A percentile compares a stretch with the other conserved stretches of the same genome.
These are phyloP conservation scores for Cylindrodendrum hubeiense DNA, from an alignment of 2,329 filamentous ascomycete species.

Conservation along the genomic window DNA sequence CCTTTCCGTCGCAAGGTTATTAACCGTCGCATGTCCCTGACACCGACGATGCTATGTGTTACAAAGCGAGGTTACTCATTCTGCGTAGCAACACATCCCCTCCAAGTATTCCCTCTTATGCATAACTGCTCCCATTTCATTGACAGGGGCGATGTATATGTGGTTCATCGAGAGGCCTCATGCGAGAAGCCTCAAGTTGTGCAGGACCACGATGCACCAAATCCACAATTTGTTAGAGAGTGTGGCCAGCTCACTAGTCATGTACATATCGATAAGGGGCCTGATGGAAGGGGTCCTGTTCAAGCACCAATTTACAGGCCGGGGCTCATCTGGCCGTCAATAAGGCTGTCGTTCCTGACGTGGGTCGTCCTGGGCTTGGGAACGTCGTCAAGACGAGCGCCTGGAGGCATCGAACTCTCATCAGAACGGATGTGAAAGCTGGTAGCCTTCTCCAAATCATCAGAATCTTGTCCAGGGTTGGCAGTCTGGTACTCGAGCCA, in stretches of 20 bases:
- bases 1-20: not conserved
- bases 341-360: conserved; percentile 38
- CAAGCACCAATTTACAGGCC: not conserved
- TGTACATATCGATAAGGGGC: not conserved
- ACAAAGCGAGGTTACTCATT: not conserved
- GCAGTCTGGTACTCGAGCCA: conserved; percentile 63
- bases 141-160: no score
- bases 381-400: conserved; percentile 34
- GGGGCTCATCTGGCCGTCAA: conserved; percentile 34
- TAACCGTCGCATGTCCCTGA: conserved; percentile 24
- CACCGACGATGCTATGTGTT: conserved; percentile 30
- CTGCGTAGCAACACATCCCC: no score
- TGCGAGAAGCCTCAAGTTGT: conserved; percentile 10
- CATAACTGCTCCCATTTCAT: no score
- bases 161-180: no score
- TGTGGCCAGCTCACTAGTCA: not conserved
- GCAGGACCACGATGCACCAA: conserved; percentile 15
- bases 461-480: conserved; percentile 62
- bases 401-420: conserved; percentile 23
- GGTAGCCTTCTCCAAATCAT: conserved; percentile 45
- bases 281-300: not conserved
- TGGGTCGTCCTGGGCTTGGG: conserved; percentile 24
- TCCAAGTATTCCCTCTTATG: no score
- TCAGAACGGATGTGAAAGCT: conserved; percentile 10
- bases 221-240: not conserved